Base-by-base conservation (phyloP, 768 basidiomycete species). In the Russula abietina region DNA sequence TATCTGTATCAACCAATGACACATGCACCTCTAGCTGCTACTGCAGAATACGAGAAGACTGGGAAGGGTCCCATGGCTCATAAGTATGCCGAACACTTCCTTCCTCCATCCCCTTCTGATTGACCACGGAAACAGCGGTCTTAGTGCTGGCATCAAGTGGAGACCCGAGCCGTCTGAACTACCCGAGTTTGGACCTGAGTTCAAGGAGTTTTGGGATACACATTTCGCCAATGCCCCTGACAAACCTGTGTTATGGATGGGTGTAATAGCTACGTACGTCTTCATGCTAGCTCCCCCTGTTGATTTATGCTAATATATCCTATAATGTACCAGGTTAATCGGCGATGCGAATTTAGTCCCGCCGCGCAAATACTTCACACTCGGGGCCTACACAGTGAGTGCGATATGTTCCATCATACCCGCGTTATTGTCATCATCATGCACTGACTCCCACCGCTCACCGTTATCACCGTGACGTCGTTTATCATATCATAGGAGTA, bases 61-160 rank as follows among this genome's bases (percentile, higher is more conserved):
- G 83, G 81, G 0, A 75, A 69, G 36, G 83, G 84, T 2, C 68
- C 81, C 46, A 74, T 87, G 67, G 76, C 83, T 1, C 77, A 81
- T 65, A 87, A 82, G 87, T 85, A 33, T 3, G 77, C 83, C 66
- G 53, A 19, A 76, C 6, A 28, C 17, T 14, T 22, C 14, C 2
- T 7, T 16, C 41, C 7, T 7, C 12, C 26, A 4, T 61, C 1
- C 14, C 11, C 9, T 28, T 28, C 4, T 41, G 3, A 10, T 30
- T 57, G 26, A 57, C 17, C 3, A 11, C 8, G 0, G 22, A 14
- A 48, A 24, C 14, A 49, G 26, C 26, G 26, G 24, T 2, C 22
- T 28, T 53, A 72, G 73, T 45, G 54, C 62, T 0, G 71, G 66
- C 2, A 50, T 70, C 56, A 73, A 72, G 55, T 38, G 66, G 19